Conservation (phyloP, 2,329 filamentous ascomycete species). For the Curvularia lunata region DNA sequence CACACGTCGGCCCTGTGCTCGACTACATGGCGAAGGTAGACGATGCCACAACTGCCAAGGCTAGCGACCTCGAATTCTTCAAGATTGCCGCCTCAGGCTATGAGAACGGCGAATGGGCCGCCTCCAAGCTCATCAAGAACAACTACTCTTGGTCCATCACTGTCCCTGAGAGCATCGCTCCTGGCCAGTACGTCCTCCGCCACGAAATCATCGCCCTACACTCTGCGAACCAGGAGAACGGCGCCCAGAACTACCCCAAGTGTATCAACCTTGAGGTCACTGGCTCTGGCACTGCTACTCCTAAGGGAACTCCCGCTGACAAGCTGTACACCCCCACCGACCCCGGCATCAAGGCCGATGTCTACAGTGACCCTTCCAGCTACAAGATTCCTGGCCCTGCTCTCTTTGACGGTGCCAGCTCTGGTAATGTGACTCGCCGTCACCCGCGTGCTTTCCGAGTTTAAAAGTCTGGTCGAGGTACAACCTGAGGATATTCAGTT, state of each 20-base stretch:
- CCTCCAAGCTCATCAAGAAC: conserved; percentile 59
- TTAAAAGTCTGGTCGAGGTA: not conserved
- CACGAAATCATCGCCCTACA: conserved; percentile 63
- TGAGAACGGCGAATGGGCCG: conserved; percentile 60
- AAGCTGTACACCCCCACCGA: conserved; percentile 64
- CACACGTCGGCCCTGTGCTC: not conserved
- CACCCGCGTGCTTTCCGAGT: not conserved
- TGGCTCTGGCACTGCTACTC: conserved; percentile 57
- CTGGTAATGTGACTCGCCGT: conserved; percentile 10
- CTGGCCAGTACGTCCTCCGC: conserved; percentile 62
- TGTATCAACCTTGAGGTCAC: conserved; percentile 59
- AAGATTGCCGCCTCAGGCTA: conserved; percentile 68
- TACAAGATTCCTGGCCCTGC: not conserved
- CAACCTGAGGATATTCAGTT: conserved; percentile 6
- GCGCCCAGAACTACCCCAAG: conserved; percentile 58
- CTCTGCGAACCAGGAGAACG: conserved; percentile 49
- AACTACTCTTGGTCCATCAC: conserved; percentile 51
- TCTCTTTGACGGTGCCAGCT: not conserved
- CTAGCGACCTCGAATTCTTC: conserved; percentile 63
- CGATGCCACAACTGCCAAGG: conserved; percentile 62
- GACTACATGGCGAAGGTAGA: conserved; percentile 58
- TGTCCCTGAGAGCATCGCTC: conserved; percentile 53
- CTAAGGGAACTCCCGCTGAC: conserved; percentile 56
- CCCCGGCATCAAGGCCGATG: conserved; percentile 65
- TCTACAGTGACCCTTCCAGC: conserved; percentile 55